Evolutionary conservation across 2,329 filamentous ascomycete genomes (phyloP), one percentile per base, ranked within the genome.

Genomic region (Alternaria brassicae): DNA sequence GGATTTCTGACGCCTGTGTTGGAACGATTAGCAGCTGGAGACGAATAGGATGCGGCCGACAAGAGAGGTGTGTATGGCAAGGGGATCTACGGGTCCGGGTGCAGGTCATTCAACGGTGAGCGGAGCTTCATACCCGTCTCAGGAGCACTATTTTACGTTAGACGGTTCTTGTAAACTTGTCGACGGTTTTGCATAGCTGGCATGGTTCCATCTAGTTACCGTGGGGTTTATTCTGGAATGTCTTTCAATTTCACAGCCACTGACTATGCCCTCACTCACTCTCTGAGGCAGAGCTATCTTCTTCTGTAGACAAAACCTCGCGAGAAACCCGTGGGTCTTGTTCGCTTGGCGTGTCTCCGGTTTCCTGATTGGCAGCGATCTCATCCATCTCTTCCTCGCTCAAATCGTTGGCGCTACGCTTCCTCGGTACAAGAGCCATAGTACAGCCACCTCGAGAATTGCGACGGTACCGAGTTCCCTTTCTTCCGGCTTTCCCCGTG

Each of bases 201-300:
- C n/a, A n/a, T n/a, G n/a, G n/a, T n/a, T n/a, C n/a, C n/a, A n/a
- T n/a, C n/a, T n/a, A n/a, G n/a, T n/a, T n/a, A n/a, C n/a, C n/a
- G n/a, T n/a, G n/a, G n/a, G n/a, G n/a, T n/a, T n/a, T n/a, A n/a
- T n/a, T n/a, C n/a, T n/a, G n/a, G n/a, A n/a, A 13, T 25, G 15
- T 27, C n/a, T 48, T 19, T 25, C 9, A 7, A 12, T 9, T n/a
- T 5, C 13, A 21, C 13, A 30, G 13, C 19, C 34, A 4, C 28
- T 12, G 12, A n/a, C 10, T 15, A 25, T 2, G 4, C 15, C 27
- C 28, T 61, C 19, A 68, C 47, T 68, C 56, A 27, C 52, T 65
- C 42, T 66, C 65, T 3, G 65, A 68, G 9, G 23, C 53, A 23
- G 66, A 66, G 23, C 48, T 65, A 6, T 34, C 40, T 21, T 53